Percentiles rank a stretch among this genome's conserved stretches.
phyloP scores from a whole-genome alignment of 179 eudicot species.

The Nepenthes alata region DNA sequence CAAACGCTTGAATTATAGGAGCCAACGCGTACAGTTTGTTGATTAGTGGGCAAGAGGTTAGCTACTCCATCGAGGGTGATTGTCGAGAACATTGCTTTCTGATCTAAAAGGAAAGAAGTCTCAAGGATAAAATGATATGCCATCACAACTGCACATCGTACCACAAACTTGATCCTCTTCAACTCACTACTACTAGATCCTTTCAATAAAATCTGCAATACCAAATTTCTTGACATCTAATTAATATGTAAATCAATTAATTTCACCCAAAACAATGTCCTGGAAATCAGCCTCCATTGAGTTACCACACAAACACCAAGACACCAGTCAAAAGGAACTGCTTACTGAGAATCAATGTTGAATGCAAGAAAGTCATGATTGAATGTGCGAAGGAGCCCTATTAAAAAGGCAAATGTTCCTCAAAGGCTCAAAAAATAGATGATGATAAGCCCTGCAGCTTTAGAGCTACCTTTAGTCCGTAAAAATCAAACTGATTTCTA shows the following conservation, averaged over 20 bases:
- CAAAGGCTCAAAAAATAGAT: too few species aligned
- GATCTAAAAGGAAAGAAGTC: conserved; percentile 81
- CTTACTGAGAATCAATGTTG: too few species aligned
- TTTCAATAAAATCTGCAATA: conserved; percentile 67
- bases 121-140: conserved; percentile 91
- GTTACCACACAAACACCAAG: too few species aligned
- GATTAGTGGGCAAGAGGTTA: conserved; percentile 7
- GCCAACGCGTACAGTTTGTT: conserved; percentile 11
- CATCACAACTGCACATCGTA: conserved; percentile 85
- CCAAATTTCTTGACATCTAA: neutral
- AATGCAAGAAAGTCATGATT: too few species aligned
- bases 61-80: conserved; percentile 21
- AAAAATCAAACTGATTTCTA: too few species aligned
- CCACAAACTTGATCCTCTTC: conserved; percentile 76
- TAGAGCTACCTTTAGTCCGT: too few species aligned
- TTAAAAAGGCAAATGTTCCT: too few species aligned
- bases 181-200: conserved; percentile 71
- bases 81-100: conserved; percentile 76
- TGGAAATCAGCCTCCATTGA: too few species aligned
- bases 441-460: too few species aligned
- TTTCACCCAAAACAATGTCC: neutral
- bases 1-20: conserved; percentile 13
- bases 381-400: too few species aligned
- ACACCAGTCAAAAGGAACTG: too few species aligned
- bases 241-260: neutral